These are phyloP conservation scores for Chrysoporthe austroafricana DNA, from an alignment of 2,329 filamentous ascomycete species.

Conservation along the genomic window DNA sequence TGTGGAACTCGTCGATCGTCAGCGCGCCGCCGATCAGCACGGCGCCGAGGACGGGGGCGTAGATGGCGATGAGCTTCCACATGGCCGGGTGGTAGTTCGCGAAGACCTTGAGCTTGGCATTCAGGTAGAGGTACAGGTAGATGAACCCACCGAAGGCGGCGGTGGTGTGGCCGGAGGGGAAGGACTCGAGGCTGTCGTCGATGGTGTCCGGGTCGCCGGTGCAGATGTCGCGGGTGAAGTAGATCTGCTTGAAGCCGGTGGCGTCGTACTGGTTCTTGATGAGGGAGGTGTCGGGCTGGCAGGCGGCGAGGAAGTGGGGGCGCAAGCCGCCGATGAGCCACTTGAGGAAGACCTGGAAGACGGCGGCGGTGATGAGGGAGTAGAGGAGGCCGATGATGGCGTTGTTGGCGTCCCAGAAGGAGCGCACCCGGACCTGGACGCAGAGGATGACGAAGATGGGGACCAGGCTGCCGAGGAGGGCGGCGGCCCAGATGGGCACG, in stretches of 20 bases:
- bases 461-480: conserved; percentile 65
- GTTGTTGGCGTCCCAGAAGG: conserved; percentile 74
- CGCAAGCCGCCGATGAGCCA: conserved; percentile 73
- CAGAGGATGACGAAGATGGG: conserved; percentile 68
- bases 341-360: conserved; percentile 79
- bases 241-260: conserved; percentile 56
- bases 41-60: conserved; percentile 69
- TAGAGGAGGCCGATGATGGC: conserved; percentile 71
- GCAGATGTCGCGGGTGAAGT: conserved; percentile 72
- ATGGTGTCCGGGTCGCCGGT: conserved; percentile 67
- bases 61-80: conserved; percentile 72
- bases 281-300: conserved; percentile 61
- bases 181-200: conserved; percentile 70
- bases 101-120: conserved; percentile 78
- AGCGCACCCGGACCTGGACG: conserved; percentile 69
- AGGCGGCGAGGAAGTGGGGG: conserved; percentile 74
- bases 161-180: conserved; percentile 75
- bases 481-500: conserved; percentile 72
- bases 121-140: conserved; percentile 73
- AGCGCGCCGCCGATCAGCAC: conserved; percentile 69
- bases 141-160: conserved; percentile 74
- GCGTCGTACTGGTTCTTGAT: conserved; percentile 49
- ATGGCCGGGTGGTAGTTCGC: conserved; percentile 72
- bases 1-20: conserved; percentile 75
- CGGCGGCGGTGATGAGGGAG: conserved; percentile 69